Evolutionary conservation across 2,329 filamentous ascomycete genomes (phyloP), one percentile per base, ranked within the genome.

Genomic region (Talaromyces sp.): DNA sequence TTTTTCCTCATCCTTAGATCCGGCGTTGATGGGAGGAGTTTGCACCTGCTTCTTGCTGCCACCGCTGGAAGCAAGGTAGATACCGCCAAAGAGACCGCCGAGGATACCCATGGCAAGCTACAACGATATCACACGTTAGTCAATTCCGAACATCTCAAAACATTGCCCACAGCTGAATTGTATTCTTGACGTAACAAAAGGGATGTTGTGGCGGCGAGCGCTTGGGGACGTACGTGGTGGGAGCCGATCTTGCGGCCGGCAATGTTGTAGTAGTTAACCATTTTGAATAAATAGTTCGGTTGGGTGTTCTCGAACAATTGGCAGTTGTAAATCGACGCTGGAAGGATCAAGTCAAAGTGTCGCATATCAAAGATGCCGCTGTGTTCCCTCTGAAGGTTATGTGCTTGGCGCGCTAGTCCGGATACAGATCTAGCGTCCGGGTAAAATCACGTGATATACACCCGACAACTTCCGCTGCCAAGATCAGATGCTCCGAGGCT

Each of bases 1-100:
- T 73, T 84, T 83, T 80, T 89, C 87, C 80, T 89, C 87, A 71
- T 89, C 87, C 78, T 88, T 88, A 80, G 85, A 88, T 73, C 81
- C 80, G 62, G 87, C 87, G 74, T 88, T 86, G 79, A 89, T 86
- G 49, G 86, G 84, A 64, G 87, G 87, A 67, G 78, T 79, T 49
- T 51, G 19, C 68, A 80, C 75, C 69, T 77, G 72, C 69, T 80
- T 78, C 68, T 80, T 75, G 70, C 79, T 77, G 64, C 75, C 74
- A 67, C 81, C 81, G 67, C 81, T 75, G 70, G 79, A 78, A 58
- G 79, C 78, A 69, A 82, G 75, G 67, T 72, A 80, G 69, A 78
- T 76, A 67, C 81, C 80, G 67, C 78, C 79, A 73, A 84, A 84
- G 22, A 83, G 75, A 25, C 79, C 77, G 68, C 79, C 79, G 66